Evolutionary conservation across 2,329 filamentous ascomycete species (phyloP), one percentile per base, ranked within the genome.

Genomic region (Geoglossum cookeanum): DNA sequence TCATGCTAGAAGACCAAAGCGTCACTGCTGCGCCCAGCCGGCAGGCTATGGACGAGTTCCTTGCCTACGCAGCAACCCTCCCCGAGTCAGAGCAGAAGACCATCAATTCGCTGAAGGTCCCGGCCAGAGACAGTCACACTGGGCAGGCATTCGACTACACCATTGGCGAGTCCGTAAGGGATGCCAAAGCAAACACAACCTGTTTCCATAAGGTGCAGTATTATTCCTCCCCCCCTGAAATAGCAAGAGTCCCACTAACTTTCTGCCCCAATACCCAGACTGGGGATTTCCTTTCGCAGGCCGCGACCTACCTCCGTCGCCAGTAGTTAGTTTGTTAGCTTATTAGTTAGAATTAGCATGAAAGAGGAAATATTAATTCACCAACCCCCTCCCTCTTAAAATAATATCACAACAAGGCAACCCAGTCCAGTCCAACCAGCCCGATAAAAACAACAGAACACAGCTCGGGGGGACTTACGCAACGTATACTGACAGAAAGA

Each of bases 101-200:
- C 29, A 59, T 67, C 29, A 55, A 63, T 33, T 32, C 47, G n/a
- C 58, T 67, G 39, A 63, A 60, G 55, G 59, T 66, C 17, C 62
- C 65, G 8, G 66, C 64, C 30, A 62, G 8, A n/a, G 66, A 67
- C 58, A 59, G 61, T 27, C 63, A 66, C 58, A 65, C 63, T 9
- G 61, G 63, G 7, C 62, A 60, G 53, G 60, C 61, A 13, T 67
- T 64, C 57, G 65, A 67, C 59, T 63, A 58, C 33, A 61, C 62
- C 4, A 65, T 66, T 56, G 62, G 63, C 29, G 65, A 66, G 57
- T 57, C 64, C 22, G 59, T 67, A 44, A 54, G 60, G 56, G 65
- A 67, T 54, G 66, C 64, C 37, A 62, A 65, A 61, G 63, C 57
- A 11, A 67, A 67, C 58, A 60, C 59, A 37, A 61, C 61, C 2